Conservation (phyloP, 176 grass and related monocot genomes). For the Juncus inflexus region DNA sequence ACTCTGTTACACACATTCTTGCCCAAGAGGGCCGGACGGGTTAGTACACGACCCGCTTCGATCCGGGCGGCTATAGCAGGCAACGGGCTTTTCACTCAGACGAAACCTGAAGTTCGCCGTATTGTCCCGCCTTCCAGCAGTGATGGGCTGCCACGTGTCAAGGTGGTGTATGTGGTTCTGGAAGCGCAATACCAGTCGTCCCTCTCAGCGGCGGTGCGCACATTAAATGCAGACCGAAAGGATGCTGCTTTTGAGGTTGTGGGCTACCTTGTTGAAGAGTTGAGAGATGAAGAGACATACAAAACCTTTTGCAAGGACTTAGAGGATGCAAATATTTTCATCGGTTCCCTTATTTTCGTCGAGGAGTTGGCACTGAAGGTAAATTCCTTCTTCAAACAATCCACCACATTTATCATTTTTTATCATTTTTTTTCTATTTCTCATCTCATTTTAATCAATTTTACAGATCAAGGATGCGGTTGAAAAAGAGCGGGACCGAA, state of each 20-base stretch:
- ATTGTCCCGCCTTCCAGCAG: constrained; percentile 45
- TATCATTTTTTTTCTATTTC: background rate
- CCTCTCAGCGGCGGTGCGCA: constrained; percentile 61
- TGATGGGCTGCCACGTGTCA: constrained; percentile 54
- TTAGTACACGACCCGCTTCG: background rate
- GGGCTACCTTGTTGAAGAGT: constrained; percentile 89
- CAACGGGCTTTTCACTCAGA: constrained; percentile 95
- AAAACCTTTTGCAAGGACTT: constrained; percentile 71
- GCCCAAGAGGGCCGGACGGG: constrained; percentile 22
- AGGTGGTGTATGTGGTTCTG: constrained; percentile 92
- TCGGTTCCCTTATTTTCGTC: constrained; percentile 98
- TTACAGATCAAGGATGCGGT: constrained; percentile 46
- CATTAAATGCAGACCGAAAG: constrained; percentile 58
- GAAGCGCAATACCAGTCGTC: constrained; percentile 99
- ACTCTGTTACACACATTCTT: constrained; percentile 64
- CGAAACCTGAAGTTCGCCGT: constrained; percentile 87
- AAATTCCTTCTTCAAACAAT: too few species aligned
- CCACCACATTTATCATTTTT: background rate
- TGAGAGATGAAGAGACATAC: constrained; percentile 72
- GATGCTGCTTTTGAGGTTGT: constrained; percentile 83
- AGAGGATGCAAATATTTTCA: constrained; percentile 83
- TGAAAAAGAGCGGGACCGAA: constrained; percentile 63
- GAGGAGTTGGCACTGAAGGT: constrained; percentile 98
- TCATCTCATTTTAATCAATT: background rate
- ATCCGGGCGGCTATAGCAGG: constrained; percentile 50